Evolutionary conservation across 768 basidiomycete species (phyloP).

Genomic region (Mycena capillaripes): DNA sequence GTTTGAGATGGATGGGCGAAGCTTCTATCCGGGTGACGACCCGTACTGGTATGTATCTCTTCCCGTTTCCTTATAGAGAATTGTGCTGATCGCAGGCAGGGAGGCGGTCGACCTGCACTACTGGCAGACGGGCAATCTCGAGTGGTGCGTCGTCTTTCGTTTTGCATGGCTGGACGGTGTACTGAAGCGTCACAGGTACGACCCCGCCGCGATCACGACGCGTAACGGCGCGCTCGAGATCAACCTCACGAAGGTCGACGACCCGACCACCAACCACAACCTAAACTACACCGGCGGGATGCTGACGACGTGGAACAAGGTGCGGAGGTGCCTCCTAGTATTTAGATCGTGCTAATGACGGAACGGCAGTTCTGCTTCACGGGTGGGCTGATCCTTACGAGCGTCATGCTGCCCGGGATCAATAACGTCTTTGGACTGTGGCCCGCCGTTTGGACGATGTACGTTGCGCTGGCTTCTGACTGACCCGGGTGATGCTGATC

Average conservation of each 20-base stretch:
- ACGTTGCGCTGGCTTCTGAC: conserved; percentile 31
- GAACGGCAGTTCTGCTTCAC: conserved; percentile 76
- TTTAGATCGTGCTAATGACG: neutral
- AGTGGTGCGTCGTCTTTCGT: conserved; percentile 46
- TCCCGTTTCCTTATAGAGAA: neutral
- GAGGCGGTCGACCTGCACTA: conserved; percentile 76
- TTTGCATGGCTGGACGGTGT: neutral
- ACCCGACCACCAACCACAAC: conserved; percentile 66
- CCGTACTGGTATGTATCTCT: conserved; percentile 58
- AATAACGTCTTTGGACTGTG: conserved; percentile 46
- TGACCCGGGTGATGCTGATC: no score
- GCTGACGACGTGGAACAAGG: conserved; percentile 51
- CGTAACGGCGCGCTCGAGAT: conserved; percentile 78
- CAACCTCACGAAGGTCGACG: conserved; percentile 68
- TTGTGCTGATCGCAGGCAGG: conserved; percentile 26
- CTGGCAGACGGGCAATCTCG: conserved; percentile 64
- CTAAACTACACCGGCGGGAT: conserved; percentile 67
- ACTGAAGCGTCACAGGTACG: conserved; percentile 63
- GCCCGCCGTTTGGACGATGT: conserved; percentile 40
- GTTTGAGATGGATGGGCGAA: conserved; percentile 71
- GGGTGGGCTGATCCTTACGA: conserved; percentile 76
- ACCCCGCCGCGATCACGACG: conserved; percentile 77
- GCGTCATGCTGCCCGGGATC: conserved; percentile 57
- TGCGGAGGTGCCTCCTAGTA: conserved; percentile 58
- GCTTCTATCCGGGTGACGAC: conserved; percentile 66